These are phyloP conservation scores for thale cress (Arabidopsis thaliana) DNA, from an alignment of 345 rosid species.

Conservation along the genomic window DNA sequence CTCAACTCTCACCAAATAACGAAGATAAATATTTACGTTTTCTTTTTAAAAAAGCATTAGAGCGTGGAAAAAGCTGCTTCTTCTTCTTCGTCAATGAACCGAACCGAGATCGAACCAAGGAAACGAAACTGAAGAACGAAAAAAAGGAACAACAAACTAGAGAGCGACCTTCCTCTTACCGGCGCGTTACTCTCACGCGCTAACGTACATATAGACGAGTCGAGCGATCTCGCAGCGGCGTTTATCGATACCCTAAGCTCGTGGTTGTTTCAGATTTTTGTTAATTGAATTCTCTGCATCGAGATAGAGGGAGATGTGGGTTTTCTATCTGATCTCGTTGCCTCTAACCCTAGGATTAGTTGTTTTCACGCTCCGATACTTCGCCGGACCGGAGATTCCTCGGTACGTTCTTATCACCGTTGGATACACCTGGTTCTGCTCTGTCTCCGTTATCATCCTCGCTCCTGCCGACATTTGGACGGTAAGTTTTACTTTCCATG, in stretches of 20 bases:
- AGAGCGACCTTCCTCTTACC: slow-evolving; percentile 31
- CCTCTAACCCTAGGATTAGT: slow-evolving; percentile 97
- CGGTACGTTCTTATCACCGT: slow-evolving; percentile 92
- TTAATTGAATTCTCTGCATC: slow-evolving; percentile 1
- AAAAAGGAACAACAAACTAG: background rate
- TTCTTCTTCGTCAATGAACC: slow-evolving; percentile 29
- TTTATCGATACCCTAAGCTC: slow-evolving; percentile 19
- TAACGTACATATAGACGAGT: slow-evolving; percentile 11
- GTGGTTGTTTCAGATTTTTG: background rate
- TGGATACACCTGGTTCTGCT: slow-evolving; percentile 97
- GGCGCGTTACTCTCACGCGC: slow-evolving; percentile 41
- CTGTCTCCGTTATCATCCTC: slow-evolving; percentile 93
- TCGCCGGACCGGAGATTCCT: slow-evolving; percentile 94
- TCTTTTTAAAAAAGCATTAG: background rate
- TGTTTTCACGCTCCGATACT: slow-evolving; percentile 74
- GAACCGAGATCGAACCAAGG: slow-evolving; percentile 23
- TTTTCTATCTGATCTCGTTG: slow-evolving; percentile 94
- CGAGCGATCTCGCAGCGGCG: slow-evolving; percentile 34
- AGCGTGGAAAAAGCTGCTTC: slow-evolving; percentile 1
- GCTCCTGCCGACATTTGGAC: slow-evolving; percentile 98
- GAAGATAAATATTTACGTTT: slow-evolving; percentile 38
- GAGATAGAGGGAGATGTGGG: slow-evolving; percentile 77
- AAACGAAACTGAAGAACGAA: background rate
- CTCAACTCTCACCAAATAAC: background rate
- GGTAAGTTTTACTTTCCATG: slow-evolving; percentile 45